Evolutionary conservation across 768 basidiomycete genomes (phyloP), one percentile per base, ranked within the genome.

Genomic region (Agrocybe praecox): DNA sequence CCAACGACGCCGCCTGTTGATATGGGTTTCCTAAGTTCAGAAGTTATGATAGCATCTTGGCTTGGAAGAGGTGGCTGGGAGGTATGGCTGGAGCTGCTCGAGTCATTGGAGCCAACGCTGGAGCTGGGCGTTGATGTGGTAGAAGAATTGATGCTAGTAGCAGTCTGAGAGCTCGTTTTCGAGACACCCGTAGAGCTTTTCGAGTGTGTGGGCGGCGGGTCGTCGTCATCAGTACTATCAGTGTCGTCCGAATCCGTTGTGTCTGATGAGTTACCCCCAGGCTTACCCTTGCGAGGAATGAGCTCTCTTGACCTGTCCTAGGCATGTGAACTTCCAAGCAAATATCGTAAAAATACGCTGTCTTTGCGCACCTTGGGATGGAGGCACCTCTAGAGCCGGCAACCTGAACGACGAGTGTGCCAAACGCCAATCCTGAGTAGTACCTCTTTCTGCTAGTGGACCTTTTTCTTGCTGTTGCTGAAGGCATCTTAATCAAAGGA

Each of bases 351-450:
- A 29, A 36, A 49, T 15, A 6, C 23, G 15, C 10, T 52, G 26
- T 29, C 26, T 42, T 33, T 21, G 21, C 47, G 18, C 26, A 64
- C 62, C 34, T 49, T 14, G 52, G 18, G 17, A 57, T 47, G 21
- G 49, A 46, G 9, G 48, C 40, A 32, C 53, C 58, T 32, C 47
- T 55, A 15, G 60, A 40, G 48, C 33, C 51, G 14, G 50, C 55
- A 52, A 57, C 56, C 26, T 64, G 63, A 40, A 64, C 50, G 33
- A 64, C 58, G 34, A 64, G 56, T 14, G 60, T 64, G 9, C 60
- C 63, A 47, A 64, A 61, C 26, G 56, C 26, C 45, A 64, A 26
- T 15, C 63, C 60, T 46, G 63, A 52, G 23, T 60, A 53, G 53
- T 59, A 61, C 8, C 45, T 34, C 14, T 40, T 40, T 14, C 14